Conservation (phyloP, 2,329 filamentous ascomycete species). For the Raffaelea arxii region DNA sequence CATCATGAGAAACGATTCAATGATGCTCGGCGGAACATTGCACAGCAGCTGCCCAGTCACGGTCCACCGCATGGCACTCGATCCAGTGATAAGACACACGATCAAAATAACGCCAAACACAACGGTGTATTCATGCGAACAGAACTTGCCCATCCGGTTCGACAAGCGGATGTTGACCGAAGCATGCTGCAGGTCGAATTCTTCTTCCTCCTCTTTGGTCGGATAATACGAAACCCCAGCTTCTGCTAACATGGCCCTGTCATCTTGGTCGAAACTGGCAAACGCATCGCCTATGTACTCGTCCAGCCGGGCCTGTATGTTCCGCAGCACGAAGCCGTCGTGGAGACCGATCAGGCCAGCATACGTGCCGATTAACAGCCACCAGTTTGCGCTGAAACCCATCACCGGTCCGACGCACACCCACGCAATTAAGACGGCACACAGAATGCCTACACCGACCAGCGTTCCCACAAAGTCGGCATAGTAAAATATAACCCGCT, state of each 20-base stretch:
- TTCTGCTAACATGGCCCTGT: slow-evolving; percentile 9
- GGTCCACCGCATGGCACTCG: slow-evolving; percentile 18
- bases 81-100: slow-evolving; percentile 13
- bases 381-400: slow-evolving; percentile 33
- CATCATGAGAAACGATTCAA: slow-evolving; percentile 18
- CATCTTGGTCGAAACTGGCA: no score
- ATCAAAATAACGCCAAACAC: slow-evolving; percentile 14
- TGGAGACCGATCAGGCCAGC: slow-evolving; percentile 34
- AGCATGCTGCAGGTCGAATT: slow-evolving; percentile 2
- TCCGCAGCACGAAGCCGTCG: slow-evolving; percentile 34
- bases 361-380: slow-evolving; percentile 37
- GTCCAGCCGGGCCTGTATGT: slow-evolving; percentile 24
- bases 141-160: slow-evolving; percentile 14
- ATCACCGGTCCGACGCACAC: slow-evolving; percentile 27
- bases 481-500: slow-evolving; percentile 30
- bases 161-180: slow-evolving; percentile 14
- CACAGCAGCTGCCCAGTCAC: slow-evolving; percentile 21
- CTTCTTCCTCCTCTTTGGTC: slow-evolving; percentile 13
- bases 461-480: slow-evolving; percentile 32
- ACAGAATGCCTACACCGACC: slow-evolving; percentile 26
- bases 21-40: slow-evolving; percentile 21
- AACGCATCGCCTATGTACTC: slow-evolving; percentile 16
- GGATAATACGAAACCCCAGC: slow-evolving; percentile 14
- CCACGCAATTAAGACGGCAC: slow-evolving; percentile 27
- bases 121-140: slow-evolving; percentile 11